Conservation (phyloP, 768 basidiomycete species). For the Nidularia pulvinata region DNA sequence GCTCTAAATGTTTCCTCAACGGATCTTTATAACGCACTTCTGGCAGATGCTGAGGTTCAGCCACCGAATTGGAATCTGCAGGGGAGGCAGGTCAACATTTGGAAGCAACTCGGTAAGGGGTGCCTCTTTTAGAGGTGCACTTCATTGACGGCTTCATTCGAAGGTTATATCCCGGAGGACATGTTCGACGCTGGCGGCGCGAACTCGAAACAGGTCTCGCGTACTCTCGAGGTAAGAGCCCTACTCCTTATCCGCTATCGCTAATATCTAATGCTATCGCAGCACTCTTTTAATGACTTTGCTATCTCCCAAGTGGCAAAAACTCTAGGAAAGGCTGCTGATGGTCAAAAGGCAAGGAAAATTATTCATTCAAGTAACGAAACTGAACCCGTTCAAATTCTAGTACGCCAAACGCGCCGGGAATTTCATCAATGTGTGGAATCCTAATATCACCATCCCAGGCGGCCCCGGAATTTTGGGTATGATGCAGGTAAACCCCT, state of each 20-base stretch:
- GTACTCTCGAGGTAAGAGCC: conserved; percentile 51
- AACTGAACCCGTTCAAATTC: background rate
- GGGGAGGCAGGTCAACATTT: conserved; percentile 55
- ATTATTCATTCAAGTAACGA: background rate
- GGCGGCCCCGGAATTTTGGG: conserved; percentile 44
- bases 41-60: conserved; percentile 58
- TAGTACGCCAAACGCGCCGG: conserved; percentile 54
- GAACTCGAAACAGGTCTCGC: conserved; percentile 61
- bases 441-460: conserved; percentile 52
- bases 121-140: background rate
- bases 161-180: conserved; percentile 39
- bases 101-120: conserved; percentile 49
- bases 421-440: conserved; percentile 63
- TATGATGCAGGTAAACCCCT: conserved; percentile 53
- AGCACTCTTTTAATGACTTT: conserved; percentile 70
- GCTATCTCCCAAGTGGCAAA: conserved; percentile 65
- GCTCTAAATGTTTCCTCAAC: conserved; percentile 44
- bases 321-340: conserved; percentile 43
- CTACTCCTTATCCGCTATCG: background rate
- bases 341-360: conserved; percentile 46
- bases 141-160: background rate
- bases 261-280: background rate
- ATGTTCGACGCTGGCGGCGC: conserved; percentile 47
- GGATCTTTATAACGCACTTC: conserved; percentile 53
- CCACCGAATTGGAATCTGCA: conserved; percentile 64